These are phyloP conservation scores for Quercus phellos DNA, from an alignment of 331 rosid genomes.

Conservation along the genomic window DNA sequence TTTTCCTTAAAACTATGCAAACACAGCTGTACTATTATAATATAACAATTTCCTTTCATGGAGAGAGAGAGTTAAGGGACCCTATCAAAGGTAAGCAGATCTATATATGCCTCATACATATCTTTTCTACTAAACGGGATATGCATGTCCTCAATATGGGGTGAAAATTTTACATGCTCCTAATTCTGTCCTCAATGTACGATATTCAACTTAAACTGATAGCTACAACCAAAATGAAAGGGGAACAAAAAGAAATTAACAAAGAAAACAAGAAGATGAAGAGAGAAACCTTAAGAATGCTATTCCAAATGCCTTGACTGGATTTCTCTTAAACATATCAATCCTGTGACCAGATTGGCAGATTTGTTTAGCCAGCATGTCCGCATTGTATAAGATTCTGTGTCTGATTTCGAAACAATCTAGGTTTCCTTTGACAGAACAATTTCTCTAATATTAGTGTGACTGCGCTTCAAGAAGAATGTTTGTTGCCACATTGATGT, in stretches of 20 bases:
- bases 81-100: too few species aligned
- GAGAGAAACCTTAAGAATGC: conserved; percentile 22
- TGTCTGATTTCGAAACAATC: conserved; percentile 12
- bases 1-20: too few species aligned
- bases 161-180: conserved; percentile 9
- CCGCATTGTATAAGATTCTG: conserved; percentile 18
- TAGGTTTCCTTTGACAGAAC: conserved; percentile 3
- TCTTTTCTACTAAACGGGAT: too few species aligned
- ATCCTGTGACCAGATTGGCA: conserved; percentile 30
- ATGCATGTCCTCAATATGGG: too few species aligned
- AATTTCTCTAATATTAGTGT: conserved; percentile 32
- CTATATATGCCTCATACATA: too few species aligned
- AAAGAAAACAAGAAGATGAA: neutral
- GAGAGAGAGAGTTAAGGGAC: too few species aligned
- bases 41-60: too few species aligned
- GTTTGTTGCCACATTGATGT: conserved; percentile 78
- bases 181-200: conserved; percentile 28
- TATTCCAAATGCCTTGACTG: conserved; percentile 22
- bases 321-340: conserved; percentile 19
- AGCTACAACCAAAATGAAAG: conserved; percentile 38
- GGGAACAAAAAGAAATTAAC: conserved; percentile 16
- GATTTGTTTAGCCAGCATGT: conserved; percentile 22
- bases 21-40: too few species aligned
- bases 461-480: conserved; percentile 86
- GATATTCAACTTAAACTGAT: conserved; percentile 23